Evolutionary conservation across 2,329 filamentous ascomycete genomes (phyloP), one percentile per base, ranked within the genome.

Genomic region (Ophiocordyceps camponoti-floridani): DNA sequence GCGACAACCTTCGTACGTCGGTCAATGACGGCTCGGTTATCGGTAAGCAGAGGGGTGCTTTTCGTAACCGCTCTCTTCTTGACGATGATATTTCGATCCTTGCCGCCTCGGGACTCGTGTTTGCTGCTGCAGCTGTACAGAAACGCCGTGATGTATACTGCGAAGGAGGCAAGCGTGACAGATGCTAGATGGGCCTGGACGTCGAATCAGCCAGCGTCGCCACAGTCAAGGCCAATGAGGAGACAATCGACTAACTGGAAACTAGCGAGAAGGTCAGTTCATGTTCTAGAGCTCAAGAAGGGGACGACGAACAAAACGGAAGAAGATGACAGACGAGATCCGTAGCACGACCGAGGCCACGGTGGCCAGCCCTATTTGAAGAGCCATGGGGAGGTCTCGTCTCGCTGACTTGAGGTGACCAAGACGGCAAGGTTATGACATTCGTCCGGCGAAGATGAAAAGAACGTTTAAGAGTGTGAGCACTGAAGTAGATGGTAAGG

Each of bases 131-230:
- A 77, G 51, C 70, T 75, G 12, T 67, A 62, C 43, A 82, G 58
- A 59, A 82, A 84, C 0, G 77, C 67, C 0, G 79, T 70, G 0
- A 79, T 56, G 52, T 84, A 85, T 46, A 85, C 60, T 23, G 73
- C 77, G 48, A 82, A 77, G 2, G 82, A 63, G 0, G 79, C 69
- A 46, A 77, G 76, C 4, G 77, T 64, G 35, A 74, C 52, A 28
- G 77, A 77, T 48, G 69, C 57, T 47, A 66, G 59, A 50, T 60
- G 59, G 45, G 60, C 61, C 60, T 63, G 51, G 14, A 44, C 6
- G 40, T 33, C 40, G 37, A 7, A 18, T 44, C 14, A 44, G 43
- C n/a, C 7, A 9, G n/a, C 31, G 10, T 37, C 30, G 13, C 8
- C 28, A 4, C 14, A n/a, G n/a, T n/a, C n/a, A n/a, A n/a, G 23